Base-by-base conservation (phyloP, 78 protist species). In the Polysphondylium violaceum region DNA sequence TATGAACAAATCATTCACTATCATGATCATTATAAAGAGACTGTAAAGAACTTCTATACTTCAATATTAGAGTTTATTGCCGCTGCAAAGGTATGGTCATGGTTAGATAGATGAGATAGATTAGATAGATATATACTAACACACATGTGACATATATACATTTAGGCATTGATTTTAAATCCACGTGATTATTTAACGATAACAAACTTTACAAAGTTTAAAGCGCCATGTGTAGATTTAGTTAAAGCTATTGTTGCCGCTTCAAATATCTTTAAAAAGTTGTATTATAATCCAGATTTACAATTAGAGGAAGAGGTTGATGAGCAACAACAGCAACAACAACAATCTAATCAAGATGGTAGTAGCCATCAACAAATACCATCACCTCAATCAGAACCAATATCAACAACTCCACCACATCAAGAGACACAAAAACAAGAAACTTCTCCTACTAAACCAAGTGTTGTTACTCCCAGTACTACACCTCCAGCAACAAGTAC, bases 81-180 rank as follows among this genome's bases (percentile, higher is more conserved):
- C 14, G 56, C 91, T 43, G 68, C 81, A 36, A 59, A 74, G 31
- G 91, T 83, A 83, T 35, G 77, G 43, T 27, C 67, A 60, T 60
- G 8, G 12, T 17, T 61, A 3, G 8, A 61, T 61, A 61, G 4
- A 61, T 29, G 27, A 6, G n/a, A 64, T 38, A 38, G 27, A 4
- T n/a, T 29, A 31, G 9, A 61, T 61, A 31, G 8, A n/a, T 61
- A 61, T 56, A 21, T 56, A 56, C 5, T 19, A n/a, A 68, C 53
- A 38, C 41, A 60, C 12, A 60, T 27, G 67, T 9, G 33, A 60
- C 67, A 60, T 19, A 60, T 21, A 60, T 60, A n/a, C 16, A 19
- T 63, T 23, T 38, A 81, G 89, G 76, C 79, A 83, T 68, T 83
- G 29, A 69, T 83, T 23, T 83, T 83, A 58, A 83, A 83, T 71